These are phyloP conservation scores for Fusarium brevicatenulatum DNA, from an alignment of 2,329 filamentous ascomycete species.

Conservation along the genomic window DNA sequence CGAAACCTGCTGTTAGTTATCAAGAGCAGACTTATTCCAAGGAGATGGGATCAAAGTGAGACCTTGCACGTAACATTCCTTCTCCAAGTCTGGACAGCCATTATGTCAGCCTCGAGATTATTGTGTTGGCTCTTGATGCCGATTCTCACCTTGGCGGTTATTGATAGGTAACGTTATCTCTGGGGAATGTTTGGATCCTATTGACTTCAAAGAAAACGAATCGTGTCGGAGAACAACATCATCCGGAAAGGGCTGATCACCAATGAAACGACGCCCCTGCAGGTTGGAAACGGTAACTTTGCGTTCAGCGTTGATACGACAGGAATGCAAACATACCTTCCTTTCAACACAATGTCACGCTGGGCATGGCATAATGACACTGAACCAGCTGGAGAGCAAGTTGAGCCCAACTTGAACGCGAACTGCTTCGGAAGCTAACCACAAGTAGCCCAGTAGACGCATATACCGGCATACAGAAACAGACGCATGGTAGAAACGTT, in stretches of 20 bases:
- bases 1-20: background rate
- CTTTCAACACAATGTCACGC: slow-evolving; percentile 58
- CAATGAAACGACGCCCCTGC: slow-evolving; percentile 59
- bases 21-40: background rate
- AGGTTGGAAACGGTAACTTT: slow-evolving; percentile 62
- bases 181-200: background rate
- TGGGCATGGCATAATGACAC: slow-evolving; percentile 64
- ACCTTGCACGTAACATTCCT: too few relatives aligned
- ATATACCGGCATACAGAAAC: slow-evolving; percentile 47
- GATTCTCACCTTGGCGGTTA: background rate
- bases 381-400: slow-evolving; percentile 49
- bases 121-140: slow-evolving; percentile 1
- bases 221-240: slow-evolving; percentile 39
- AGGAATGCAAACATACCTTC: slow-evolving; percentile 56
- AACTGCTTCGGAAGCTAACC: background rate
- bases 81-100: background rate
- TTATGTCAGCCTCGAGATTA: background rate
- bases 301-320: slow-evolving; percentile 60
- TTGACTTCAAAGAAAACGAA: slow-evolving; percentile 23
- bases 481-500: slow-evolving; percentile 52
- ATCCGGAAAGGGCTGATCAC: slow-evolving; percentile 38
- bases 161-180: background rate
- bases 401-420: fast-evolving
- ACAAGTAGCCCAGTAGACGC: slow-evolving; percentile 28
- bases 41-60: too few relatives aligned